These are phyloP conservation scores for Saccharata proteae DNA, from an alignment of 2,329 filamentous ascomycete genomes.

Conservation along the genomic window DNA sequence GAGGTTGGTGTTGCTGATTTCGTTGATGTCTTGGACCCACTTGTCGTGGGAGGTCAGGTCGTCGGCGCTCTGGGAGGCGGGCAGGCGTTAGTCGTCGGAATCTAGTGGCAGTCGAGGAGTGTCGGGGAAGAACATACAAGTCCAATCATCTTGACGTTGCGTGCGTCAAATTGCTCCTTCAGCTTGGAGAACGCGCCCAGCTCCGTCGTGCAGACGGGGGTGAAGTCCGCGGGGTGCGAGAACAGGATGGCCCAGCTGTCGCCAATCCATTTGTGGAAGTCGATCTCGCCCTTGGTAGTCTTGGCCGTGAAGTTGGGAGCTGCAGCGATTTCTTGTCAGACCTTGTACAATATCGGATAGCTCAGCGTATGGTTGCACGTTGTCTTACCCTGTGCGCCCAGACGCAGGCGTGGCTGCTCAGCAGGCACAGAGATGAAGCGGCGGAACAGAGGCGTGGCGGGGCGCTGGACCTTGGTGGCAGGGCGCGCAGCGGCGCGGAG, in stretches of 20 bases:
- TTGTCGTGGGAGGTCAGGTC: slow-evolving; percentile 25
- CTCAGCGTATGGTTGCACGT: too few species aligned
- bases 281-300: slow-evolving; percentile 52
- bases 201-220: slow-evolving; percentile 51
- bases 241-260: slow-evolving; percentile 60
- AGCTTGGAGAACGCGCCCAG: slow-evolving; percentile 52
- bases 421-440: slow-evolving; percentile 24
- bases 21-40: slow-evolving; percentile 43
- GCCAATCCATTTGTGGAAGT: slow-evolving; percentile 62
- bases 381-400: slow-evolving; percentile 27
- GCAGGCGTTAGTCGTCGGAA: slow-evolving; percentile 35
- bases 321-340: not conserved
- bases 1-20: slow-evolving; percentile 36
- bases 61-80: slow-evolving; percentile 11
- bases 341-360: too few species aligned
- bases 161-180: slow-evolving; percentile 51
- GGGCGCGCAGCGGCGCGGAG: slow-evolving; percentile 15
- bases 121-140: slow-evolving; percentile 15
- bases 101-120: not conserved
- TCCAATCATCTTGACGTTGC: slow-evolving; percentile 50
- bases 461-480: slow-evolving; percentile 16
- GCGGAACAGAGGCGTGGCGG: slow-evolving; percentile 21
- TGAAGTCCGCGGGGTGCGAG: slow-evolving; percentile 55
- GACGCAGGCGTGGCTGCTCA: slow-evolving; percentile 29
- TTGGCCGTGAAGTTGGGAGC: slow-evolving; percentile 60